These are phyloP conservation scores for Penicillium sp. DNA, from an alignment of 2,329 filamentous ascomycete species.

Conservation along the genomic window DNA sequence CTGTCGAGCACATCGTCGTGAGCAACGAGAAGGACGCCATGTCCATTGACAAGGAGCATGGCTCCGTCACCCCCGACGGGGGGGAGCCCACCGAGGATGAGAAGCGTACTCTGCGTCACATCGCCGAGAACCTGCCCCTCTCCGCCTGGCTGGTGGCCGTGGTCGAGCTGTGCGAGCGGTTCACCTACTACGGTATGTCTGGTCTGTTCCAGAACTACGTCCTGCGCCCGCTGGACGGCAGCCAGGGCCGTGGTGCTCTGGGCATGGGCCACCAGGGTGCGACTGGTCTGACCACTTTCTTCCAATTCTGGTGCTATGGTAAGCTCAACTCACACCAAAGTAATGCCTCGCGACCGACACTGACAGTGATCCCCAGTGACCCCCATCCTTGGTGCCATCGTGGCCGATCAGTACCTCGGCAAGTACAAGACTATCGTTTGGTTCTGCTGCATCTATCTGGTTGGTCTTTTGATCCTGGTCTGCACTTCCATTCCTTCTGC, in stretches of 20 bases:
- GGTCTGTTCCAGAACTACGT: constrained; percentile 60
- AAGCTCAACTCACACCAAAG: constrained; percentile 4
- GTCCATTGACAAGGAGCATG: constrained; percentile 32
- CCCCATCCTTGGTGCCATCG: constrained; percentile 58
- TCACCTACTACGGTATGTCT: constrained; percentile 57
- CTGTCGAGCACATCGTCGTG: constrained; percentile 17
- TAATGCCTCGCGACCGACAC: not conserved
- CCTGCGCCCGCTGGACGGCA: constrained; percentile 41
- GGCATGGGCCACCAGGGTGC: constrained; percentile 47
- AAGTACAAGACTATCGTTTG: constrained; percentile 60
- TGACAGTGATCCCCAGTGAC: constrained; percentile 38
- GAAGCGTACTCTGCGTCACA: constrained; percentile 50
- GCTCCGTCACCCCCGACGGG: constrained; percentile 43
- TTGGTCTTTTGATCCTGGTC: constrained; percentile 55
- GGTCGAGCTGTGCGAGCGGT: constrained; percentile 58
- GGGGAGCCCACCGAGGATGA: constrained; percentile 55
- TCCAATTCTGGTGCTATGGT: constrained; percentile 56
- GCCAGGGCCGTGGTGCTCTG: constrained; percentile 40
- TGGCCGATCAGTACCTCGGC: constrained; percentile 61
- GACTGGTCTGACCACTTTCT: constrained; percentile 53
- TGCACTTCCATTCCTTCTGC: constrained; percentile 54
- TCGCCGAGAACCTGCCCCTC: constrained; percentile 55
- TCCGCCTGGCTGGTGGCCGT: constrained; percentile 58
- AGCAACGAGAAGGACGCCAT: constrained; percentile 26
- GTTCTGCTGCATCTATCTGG: constrained; percentile 59